Conservation (phyloP, 2,329 filamentous ascomycete genomes). For the Neoarthrinium moseri region DNA sequence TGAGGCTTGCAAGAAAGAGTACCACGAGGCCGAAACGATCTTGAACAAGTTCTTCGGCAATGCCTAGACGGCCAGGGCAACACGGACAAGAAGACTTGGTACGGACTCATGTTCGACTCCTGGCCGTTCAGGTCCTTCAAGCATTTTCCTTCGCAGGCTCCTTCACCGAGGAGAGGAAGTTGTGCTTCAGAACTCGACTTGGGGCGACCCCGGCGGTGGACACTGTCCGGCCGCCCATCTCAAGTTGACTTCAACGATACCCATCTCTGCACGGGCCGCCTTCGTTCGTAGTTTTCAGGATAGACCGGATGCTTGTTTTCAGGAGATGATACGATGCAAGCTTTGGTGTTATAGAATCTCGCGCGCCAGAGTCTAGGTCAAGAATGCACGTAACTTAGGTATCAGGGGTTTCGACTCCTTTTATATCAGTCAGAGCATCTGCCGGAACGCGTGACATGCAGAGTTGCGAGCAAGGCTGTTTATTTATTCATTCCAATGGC, state of each 20-base stretch:
- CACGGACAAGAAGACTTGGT: too few species aligned
- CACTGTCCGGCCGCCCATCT: not conserved
- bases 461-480: not conserved
- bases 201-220: not conserved
- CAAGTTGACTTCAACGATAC: not conserved
- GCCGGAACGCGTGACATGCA: conserved; percentile 8
- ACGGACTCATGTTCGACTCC: too few species aligned
- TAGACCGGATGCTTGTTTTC: not conserved
- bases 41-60: conserved; percentile 67
- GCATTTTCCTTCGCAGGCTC: too few species aligned
- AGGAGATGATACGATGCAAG: not conserved
- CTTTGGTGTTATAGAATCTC: not conserved
- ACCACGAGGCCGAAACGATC: conserved; percentile 67
- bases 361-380: not conserved
- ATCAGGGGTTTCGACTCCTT: not conserved
- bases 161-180: not conserved
- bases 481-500: too few species aligned
- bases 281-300: not conserved
- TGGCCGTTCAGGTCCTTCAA: too few species aligned
- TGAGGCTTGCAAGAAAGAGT: conserved; percentile 71
- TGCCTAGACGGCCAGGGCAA: conserved; percentile 16
- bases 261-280: not conserved
- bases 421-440: conserved; percentile 1
- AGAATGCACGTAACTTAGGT: not conserved
- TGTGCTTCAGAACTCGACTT: not conserved